phyloP scores from a whole-genome alignment of 2,329 filamentous ascomycete genomes.

The Apiospora arundinis region DNA sequence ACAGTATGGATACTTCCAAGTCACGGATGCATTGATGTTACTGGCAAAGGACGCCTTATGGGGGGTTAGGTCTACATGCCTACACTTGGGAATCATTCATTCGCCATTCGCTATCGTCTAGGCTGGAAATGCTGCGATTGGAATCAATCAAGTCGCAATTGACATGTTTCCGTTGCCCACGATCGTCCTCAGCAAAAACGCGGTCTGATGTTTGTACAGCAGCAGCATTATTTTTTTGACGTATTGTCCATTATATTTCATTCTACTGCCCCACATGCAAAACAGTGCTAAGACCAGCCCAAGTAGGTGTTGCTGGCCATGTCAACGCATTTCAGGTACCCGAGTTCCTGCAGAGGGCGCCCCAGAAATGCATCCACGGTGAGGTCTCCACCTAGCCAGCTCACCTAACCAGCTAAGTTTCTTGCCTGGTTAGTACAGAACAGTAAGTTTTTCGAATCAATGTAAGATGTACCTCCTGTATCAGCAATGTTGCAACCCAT shows the following conservation, averaged over 20 bases:
- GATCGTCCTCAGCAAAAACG: not conserved
- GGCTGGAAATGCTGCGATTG: not conserved
- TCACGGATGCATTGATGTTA: not conserved
- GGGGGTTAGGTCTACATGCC: not conserved
- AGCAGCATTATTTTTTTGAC: not conserved
- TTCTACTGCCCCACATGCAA: not conserved
- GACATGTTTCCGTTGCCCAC: constrained; percentile 1
- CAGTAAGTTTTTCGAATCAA: not conserved
- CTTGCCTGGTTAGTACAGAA: constrained; percentile 11
- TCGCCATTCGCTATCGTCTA: not conserved
- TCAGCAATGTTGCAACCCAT: not conserved
- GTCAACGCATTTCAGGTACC: constrained; percentile 20
- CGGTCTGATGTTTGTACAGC: not conserved
- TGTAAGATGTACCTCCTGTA: not conserved
- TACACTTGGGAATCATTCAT: not conserved
- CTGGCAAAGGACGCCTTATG: not conserved
- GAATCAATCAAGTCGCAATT: not conserved
- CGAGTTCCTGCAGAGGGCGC: constrained; percentile 20
- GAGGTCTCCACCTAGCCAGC: constrained; percentile 8
- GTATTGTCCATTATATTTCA: constrained; percentile 15
- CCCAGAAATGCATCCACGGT: constrained; percentile 16
- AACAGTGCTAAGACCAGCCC: constrained; percentile 20
- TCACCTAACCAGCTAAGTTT: constrained; percentile 18
- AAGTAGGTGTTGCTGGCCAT: not conserved
- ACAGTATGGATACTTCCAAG: not conserved